phyloP scores from a whole-genome alignment of 2,329 filamentous ascomycete species.

The Fusarium sp. region DNA sequence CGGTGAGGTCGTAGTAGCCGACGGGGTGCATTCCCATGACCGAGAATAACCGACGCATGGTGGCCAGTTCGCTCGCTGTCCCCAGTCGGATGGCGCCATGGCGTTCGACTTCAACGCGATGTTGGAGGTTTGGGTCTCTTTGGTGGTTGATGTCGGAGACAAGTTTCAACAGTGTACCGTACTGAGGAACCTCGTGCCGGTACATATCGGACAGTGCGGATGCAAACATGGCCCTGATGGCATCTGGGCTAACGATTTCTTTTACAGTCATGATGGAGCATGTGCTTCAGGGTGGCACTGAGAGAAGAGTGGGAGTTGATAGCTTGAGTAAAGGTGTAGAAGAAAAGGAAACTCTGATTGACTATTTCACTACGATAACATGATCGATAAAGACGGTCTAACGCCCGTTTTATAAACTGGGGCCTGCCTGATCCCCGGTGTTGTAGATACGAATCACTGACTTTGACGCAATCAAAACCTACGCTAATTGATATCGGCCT shows the following conservation, averaged over 20 bases:
- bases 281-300: background rate
- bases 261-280: conserved; percentile 8
- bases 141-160: conserved; percentile 43
- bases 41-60: conserved; percentile 60
- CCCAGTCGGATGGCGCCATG: conserved; percentile 66
- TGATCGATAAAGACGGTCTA: background rate
- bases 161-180: conserved; percentile 49
- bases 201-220: conserved; percentile 52
- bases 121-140: background rate
- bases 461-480: background rate
- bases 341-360: background rate
- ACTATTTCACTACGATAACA: background rate
- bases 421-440: background rate
- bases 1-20: conserved; percentile 65
- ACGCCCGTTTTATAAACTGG: background rate
- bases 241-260: conserved; percentile 21
- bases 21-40: conserved; percentile 65
- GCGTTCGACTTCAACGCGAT: conserved; percentile 41
- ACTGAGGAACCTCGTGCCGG: conserved; percentile 51
- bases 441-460: conserved; percentile 1
- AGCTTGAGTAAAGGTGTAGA: background rate
- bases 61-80: conserved; percentile 58
- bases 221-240: conserved; percentile 38
- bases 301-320: background rate
- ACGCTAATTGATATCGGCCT: conserved; percentile 10